These are phyloP conservation scores for Blastobotrys illinoisensis DNA, from an alignment of 1,139 yeast genomes.

Conservation along the genomic window DNA sequence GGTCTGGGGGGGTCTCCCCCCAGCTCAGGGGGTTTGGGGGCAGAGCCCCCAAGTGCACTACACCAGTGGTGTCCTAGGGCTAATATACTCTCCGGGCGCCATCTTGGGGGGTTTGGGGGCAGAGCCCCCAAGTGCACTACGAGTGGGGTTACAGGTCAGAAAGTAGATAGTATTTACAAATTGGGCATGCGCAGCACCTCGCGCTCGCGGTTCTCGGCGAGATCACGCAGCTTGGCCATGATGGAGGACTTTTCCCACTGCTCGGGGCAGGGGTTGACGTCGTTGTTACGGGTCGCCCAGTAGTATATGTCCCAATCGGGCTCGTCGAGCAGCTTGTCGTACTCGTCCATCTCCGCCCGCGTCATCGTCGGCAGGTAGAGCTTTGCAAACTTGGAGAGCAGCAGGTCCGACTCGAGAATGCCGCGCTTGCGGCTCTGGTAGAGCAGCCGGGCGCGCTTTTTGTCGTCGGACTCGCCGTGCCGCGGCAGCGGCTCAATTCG, in stretches of 20 bases:
- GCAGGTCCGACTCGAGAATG: slow-evolving; percentile 83
- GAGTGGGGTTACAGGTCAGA: no score
- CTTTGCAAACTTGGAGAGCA: slow-evolving; percentile 81
- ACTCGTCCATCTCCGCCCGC: slow-evolving; percentile 72
- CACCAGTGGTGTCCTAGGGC: no score
- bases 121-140: no score
- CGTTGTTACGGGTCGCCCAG: slow-evolving; percentile 88
- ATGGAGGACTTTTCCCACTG: slow-evolving; percentile 69
- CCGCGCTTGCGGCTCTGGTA: slow-evolving; percentile 96
- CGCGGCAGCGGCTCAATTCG: slow-evolving; percentile 72
- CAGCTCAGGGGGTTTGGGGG: no score
- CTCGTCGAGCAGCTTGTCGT: slow-evolving; percentile 80
- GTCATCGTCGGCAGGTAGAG: slow-evolving; percentile 55
- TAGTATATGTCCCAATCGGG: slow-evolving; percentile 98
- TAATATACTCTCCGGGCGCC: no score
- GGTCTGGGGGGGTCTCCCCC: no score
- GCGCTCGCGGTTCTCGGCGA: slow-evolving; percentile 65
- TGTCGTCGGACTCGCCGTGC: slow-evolving; percentile 65
- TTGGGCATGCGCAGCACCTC: slow-evolving; percentile 86
- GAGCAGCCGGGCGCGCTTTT: slow-evolving; percentile 75
- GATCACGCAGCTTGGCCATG: slow-evolving; percentile 60
- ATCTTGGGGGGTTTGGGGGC: no score
- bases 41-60: no score
- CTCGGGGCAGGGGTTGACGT: slow-evolving; percentile 79
- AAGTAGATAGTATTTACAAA: slow-evolving; percentile 25